Evolutionary conservation across 345 rosid genomes (phyloP).

Genomic region (Leavenworthia alabamica): DNA sequence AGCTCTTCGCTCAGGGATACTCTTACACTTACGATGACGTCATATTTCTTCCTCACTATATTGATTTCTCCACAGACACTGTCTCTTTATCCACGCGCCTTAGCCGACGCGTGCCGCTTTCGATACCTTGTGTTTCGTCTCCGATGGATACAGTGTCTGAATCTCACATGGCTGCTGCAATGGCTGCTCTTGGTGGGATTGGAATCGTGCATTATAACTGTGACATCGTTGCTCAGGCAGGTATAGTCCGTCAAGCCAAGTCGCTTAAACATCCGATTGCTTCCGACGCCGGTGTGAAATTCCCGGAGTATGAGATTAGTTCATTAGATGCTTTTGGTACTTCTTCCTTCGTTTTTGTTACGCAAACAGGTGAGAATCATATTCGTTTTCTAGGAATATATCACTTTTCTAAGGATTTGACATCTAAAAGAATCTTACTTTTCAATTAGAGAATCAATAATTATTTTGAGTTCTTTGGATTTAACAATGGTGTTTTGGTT

Average conservation of each 20-base stretch:
- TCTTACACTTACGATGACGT: slow-evolving; percentile 91
- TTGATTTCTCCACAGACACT: slow-evolving; percentile 78
- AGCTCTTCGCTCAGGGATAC: slow-evolving; percentile 68
- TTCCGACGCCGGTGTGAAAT: slow-evolving; percentile 41
- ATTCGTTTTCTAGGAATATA: slow-evolving; percentile 18
- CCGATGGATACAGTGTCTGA: slow-evolving; percentile 97
- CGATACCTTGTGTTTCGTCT: slow-evolving; percentile 81
- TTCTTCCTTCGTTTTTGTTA: slow-evolving; percentile 35
- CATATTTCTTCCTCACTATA: slow-evolving; percentile 84
- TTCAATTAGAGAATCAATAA: not conserved
- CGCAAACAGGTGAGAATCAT: slow-evolving; percentile 29
- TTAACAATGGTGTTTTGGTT: not conserved
- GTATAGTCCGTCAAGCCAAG: slow-evolving; percentile 56
- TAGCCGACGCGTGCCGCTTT: slow-evolving; percentile 58
- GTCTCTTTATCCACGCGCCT: slow-evolving; percentile 68
- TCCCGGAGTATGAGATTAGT: slow-evolving; percentile 36
- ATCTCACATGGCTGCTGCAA: slow-evolving; percentile 78
- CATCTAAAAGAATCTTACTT: not conserved
- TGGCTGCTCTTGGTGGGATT: slow-evolving; percentile 81
- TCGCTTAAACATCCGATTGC: slow-evolving; percentile 60
- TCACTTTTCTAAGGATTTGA: slow-evolving; percentile 4
- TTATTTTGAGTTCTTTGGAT: not conserved
- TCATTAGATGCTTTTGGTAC: slow-evolving; percentile 35
- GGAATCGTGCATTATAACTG: slow-evolving; percentile 73
- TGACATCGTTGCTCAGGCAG: slow-evolving; percentile 55